Percentiles rank a stretch among this genome's conserved stretches.
Conservation (phyloP, 23 red algal genomes). For the Gracilaria vermiculophylla region DNA sequence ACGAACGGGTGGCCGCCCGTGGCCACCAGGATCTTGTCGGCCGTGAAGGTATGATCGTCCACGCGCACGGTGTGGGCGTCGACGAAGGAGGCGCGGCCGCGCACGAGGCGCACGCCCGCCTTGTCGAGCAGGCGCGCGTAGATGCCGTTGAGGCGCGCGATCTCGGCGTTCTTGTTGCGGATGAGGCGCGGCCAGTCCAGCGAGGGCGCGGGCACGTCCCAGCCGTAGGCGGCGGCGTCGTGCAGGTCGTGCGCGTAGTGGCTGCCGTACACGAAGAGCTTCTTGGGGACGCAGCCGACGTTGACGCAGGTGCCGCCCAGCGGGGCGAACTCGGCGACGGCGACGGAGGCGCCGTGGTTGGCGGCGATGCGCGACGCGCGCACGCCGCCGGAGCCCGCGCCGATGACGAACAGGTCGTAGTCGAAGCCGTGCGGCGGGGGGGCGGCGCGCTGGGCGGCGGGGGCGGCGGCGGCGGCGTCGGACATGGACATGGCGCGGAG, state of each 20-base stretch:
- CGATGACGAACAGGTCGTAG: conserved; percentile 97
- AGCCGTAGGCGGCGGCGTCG: conserved; percentile 86
- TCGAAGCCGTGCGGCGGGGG: conserved; percentile 73
- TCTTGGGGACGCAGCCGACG: conserved; percentile 98
- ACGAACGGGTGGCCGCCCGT: conserved; percentile 82
- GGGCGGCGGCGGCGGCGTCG: too few relatives aligned
- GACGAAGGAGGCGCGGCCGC: conserved; percentile 61
- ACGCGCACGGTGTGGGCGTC: conserved; percentile 90
- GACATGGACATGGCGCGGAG: too few relatives aligned
- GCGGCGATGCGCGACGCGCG: conserved; percentile 90
- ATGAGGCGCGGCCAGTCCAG: conserved; percentile 88
- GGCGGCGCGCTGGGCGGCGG: too few relatives aligned
- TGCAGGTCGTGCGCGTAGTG: conserved; percentile 85
- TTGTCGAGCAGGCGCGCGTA: conserved; percentile 82
- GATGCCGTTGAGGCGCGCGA: conserved; percentile 91
- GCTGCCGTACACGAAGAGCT: conserved; percentile 93
- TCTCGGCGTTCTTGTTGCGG: conserved; percentile 94
- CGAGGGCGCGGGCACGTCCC: conserved; percentile 53
- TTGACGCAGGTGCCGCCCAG: conserved; percentile 98
- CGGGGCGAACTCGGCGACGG: conserved; percentile 64
- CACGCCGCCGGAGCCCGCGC: conserved; percentile 95
- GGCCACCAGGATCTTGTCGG: conserved; percentile 90
- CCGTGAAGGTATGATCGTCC: conserved; percentile 46
- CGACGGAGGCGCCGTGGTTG: conserved; percentile 83
- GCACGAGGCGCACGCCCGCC: conserved; percentile 72